These are phyloP conservation scores for Filosporella fistucella DNA, from an alignment of 495 filamentous ascomycete genomes.

Conservation along the genomic window DNA sequence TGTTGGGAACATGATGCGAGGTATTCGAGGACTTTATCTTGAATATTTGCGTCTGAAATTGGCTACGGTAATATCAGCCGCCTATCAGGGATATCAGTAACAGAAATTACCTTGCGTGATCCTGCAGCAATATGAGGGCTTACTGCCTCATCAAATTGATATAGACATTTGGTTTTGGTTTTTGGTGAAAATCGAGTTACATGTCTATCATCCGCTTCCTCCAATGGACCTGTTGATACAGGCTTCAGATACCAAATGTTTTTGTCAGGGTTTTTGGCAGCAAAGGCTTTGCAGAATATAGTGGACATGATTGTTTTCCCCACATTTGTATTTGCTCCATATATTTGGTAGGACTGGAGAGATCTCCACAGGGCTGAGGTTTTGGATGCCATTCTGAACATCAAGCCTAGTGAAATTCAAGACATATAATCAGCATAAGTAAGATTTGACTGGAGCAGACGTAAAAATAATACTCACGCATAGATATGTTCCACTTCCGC, in stretches of 20 bases:
- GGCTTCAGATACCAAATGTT: slow-evolving; percentile 66
- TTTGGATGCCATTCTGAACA: slow-evolving; percentile 4
- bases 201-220: slow-evolving; percentile 69
- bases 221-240: slow-evolving; percentile 63
- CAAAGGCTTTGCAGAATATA: slow-evolving; percentile 58
- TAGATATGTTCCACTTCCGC: too few species aligned
- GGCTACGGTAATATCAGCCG: slow-evolving; percentile 13
- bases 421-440: neutral
- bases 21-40: slow-evolving; percentile 22
- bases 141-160: slow-evolving; percentile 65
- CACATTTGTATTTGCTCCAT: slow-evolving; percentile 76
- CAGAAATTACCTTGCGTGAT: slow-evolving; percentile 27
- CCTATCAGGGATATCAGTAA: neutral
- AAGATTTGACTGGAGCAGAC: neutral
- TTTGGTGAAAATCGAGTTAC: slow-evolving; percentile 47
- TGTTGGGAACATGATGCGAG: slow-evolving; percentile 8
- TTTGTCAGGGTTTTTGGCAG: slow-evolving; percentile 32
- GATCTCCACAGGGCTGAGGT: slow-evolving; percentile 11
- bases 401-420: neutral
- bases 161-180: slow-evolving; percentile 54
- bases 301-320: slow-evolving; percentile 76
- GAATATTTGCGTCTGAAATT: slow-evolving; percentile 8
- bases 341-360: slow-evolving; percentile 47
- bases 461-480: neutral
- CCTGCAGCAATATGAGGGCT: slow-evolving; percentile 69